These are phyloP conservation scores for Pichia eremophila DNA, from an alignment of 805 yeast species.

Conservation along the genomic window DNA sequence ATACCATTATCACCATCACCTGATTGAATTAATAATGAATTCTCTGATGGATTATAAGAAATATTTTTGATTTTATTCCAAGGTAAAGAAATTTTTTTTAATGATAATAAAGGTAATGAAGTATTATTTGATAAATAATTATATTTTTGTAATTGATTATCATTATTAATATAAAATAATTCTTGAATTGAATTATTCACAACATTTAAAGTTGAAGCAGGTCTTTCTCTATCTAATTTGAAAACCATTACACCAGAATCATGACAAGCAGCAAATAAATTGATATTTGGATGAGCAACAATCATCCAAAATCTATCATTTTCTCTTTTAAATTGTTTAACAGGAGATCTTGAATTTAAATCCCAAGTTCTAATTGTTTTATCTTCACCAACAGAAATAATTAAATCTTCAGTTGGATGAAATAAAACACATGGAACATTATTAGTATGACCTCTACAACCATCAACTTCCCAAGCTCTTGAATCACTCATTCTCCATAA, in stretches of 20 bases:
- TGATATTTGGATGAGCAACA: conserved; percentile 81
- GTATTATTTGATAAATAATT: conserved; percentile 57
- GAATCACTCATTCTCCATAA: conserved; percentile 97
- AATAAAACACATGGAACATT: conserved; percentile 82
- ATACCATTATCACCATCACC: conserved; percentile 58
- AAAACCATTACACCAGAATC: conserved; percentile 97
- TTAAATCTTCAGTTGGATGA: conserved; percentile 89
- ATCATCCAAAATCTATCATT: conserved; percentile 92
- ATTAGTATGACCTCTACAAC: conserved; percentile 95
- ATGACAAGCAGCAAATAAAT: conserved; percentile 92
- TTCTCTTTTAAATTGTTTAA: conserved; percentile 89
- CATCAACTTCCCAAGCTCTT: conserved; percentile 98
- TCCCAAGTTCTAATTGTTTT: conserved; percentile 97
- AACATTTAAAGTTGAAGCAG: conserved; percentile 50
- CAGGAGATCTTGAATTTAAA: conserved; percentile 83
- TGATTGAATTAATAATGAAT: conserved; percentile 73
- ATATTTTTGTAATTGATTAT: conserved; percentile 76
- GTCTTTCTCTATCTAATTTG: conserved; percentile 95
- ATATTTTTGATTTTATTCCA: conserved; percentile 81
- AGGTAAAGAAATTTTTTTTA: conserved; percentile 74
- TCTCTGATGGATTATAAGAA: conserved; percentile 88
- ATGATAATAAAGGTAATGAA: conserved; percentile 70
- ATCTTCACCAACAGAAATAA: conserved; percentile 91
- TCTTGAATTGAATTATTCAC: conserved; percentile 40
- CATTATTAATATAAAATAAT: conserved; percentile 67